These are phyloP conservation scores for Plenodomus biglobosus DNA, from an alignment of 2,329 filamentous ascomycete species.

Conservation along the genomic window DNA sequence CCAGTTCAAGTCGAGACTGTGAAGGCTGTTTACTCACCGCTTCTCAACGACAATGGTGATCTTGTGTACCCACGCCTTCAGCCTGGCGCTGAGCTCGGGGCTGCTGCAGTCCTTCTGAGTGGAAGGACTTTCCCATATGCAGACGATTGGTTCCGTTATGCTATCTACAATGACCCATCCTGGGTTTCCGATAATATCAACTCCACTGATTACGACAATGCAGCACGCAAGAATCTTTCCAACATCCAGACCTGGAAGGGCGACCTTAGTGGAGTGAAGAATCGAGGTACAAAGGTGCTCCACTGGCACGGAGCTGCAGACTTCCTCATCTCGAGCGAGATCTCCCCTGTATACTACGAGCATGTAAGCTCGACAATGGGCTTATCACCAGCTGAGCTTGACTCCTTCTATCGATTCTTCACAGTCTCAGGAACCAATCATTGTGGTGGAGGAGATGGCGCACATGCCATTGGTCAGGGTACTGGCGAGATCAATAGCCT, in stretches of 20 bases:
- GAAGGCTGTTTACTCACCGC: constrained; percentile 46
- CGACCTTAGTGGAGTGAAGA: constrained; percentile 42
- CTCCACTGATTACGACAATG: constrained; percentile 47
- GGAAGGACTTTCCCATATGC: constrained; percentile 49
- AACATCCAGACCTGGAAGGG: constrained; percentile 48
- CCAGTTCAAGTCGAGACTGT: constrained; percentile 49
- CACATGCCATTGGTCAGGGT: constrained; percentile 40
- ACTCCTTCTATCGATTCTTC: constrained; percentile 56
- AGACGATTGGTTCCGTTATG: constrained; percentile 54
- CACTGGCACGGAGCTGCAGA: constrained; percentile 52
- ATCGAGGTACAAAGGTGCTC: constrained; percentile 51
- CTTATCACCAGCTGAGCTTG: constrained; percentile 35
- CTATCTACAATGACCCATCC: constrained; percentile 49
- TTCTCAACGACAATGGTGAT: constrained; percentile 48
- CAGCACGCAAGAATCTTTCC: constrained; percentile 41
- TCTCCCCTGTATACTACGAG: constrained; percentile 53
- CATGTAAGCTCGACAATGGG: constrained; percentile 51
- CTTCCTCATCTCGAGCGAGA: constrained; percentile 49
- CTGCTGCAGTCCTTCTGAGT: constrained; percentile 43
- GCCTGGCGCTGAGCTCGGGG: constrained; percentile 50
- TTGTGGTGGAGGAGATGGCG: constrained; percentile 54
- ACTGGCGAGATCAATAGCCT: constrained; percentile 20
- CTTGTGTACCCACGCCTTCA: constrained; percentile 56
- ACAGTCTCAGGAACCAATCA: constrained; percentile 56
- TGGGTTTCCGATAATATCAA: constrained; percentile 47